A percentile compares a stretch with the other conserved stretches of the same genome.
These are phyloP conservation scores for Alternaria sp. DNA, from an alignment of 2,329 filamentous ascomycete species.

Conservation along the genomic window DNA sequence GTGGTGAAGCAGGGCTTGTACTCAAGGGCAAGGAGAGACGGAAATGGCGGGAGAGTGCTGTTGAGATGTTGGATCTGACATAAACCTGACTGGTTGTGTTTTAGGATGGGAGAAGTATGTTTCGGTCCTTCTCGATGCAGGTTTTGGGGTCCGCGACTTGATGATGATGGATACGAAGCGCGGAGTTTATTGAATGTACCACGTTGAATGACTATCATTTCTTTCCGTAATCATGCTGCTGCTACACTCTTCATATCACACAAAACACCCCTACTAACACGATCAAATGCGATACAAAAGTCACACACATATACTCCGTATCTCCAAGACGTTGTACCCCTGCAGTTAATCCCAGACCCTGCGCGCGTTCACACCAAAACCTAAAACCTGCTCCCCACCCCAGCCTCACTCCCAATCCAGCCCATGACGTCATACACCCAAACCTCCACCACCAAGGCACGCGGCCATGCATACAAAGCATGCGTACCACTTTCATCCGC, in stretches of 20 bases:
- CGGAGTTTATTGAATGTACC: not conserved
- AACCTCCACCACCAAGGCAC: constrained; percentile 8
- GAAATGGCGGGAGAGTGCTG: constrained; percentile 45
- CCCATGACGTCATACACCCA: constrained; percentile 26
- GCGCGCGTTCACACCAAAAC: constrained; percentile 11
- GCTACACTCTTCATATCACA: not conserved
- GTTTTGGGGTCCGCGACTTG: too few species aligned
- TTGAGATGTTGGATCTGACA: constrained; percentile 45
- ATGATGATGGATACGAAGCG: not conserved
- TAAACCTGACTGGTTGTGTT: not conserved
- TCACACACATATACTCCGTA: not conserved
- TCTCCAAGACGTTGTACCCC: not conserved
- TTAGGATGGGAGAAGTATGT: not conserved
- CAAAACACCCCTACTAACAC: too few species aligned
- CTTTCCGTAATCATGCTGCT: not conserved
- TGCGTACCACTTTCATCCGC: not conserved
- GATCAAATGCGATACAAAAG: too few species aligned
- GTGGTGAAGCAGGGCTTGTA: not conserved
- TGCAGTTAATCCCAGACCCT: constrained; percentile 2
- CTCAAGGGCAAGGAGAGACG: constrained; percentile 34
- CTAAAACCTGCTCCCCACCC: constrained; percentile 13
- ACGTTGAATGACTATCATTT: not conserved
- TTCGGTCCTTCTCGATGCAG: not conserved
- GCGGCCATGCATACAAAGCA: constrained; percentile 8
- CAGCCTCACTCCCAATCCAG: constrained; percentile 1